These are phyloP conservation scores for Schizopora paradoxa DNA, from an alignment of 1,284 basidiomycete genomes.

Conservation along the genomic window DNA sequence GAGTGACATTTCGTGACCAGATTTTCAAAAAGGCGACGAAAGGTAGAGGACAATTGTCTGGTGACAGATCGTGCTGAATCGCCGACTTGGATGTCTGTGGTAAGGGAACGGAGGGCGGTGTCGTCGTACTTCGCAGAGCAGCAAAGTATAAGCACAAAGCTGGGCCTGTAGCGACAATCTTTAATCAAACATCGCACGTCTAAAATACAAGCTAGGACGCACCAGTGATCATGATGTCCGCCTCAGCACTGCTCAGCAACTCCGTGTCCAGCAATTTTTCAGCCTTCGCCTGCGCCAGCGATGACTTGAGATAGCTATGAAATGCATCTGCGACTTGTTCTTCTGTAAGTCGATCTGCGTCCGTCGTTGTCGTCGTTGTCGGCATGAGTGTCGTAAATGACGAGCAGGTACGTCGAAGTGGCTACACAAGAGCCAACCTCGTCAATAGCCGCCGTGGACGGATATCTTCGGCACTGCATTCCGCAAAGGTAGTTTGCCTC, in stretches of 20 bases:
- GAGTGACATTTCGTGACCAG: conserved; percentile 62
- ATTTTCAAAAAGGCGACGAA: conserved; percentile 66
- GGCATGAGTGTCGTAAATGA: neutral
- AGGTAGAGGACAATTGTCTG: conserved; percentile 49
- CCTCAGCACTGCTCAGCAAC: conserved; percentile 66
- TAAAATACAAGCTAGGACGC: conserved; percentile 20
- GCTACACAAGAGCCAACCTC: too few species aligned
- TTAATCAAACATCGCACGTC: conserved; percentile 1
- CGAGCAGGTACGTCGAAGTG: too few species aligned
- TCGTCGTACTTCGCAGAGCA: conserved; percentile 55
- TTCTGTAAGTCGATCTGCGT: conserved; percentile 41
- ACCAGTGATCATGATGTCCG: conserved; percentile 79
- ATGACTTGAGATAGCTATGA: conserved; percentile 73
- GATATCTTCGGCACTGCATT: too few species aligned
- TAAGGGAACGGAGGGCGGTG: conserved; percentile 56
- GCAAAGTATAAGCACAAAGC: conserved; percentile 67
- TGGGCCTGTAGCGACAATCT: conserved; percentile 40
- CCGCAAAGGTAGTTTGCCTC: too few species aligned
- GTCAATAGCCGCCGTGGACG: too few species aligned
- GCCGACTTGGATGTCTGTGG: conserved; percentile 36
- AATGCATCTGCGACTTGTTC: conserved; percentile 67
- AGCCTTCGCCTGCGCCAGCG: conserved; percentile 66
- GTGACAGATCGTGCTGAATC: conserved; percentile 42
- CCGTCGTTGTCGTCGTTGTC: neutral
- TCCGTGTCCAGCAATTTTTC: conserved; percentile 68